These are phyloP conservation scores for Metschnikowia henanensis DNA, from an alignment of 805 yeast genomes.

Conservation along the genomic window DNA sequence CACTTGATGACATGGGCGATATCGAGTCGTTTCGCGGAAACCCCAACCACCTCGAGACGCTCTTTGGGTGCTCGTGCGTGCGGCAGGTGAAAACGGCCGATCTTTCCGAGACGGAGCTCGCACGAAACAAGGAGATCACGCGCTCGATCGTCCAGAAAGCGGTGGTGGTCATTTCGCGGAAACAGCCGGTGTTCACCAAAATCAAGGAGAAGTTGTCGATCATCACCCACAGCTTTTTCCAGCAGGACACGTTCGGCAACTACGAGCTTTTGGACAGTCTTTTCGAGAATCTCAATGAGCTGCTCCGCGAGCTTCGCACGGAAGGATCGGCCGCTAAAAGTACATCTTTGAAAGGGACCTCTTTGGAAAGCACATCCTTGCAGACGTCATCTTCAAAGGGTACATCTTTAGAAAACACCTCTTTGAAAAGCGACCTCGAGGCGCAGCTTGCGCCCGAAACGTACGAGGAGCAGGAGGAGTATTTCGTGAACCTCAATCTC, in stretches of 20 bases:
- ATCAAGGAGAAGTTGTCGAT: slow-evolving; percentile 88
- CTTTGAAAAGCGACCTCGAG: slow-evolving; percentile 1
- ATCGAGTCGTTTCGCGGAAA: slow-evolving; percentile 34
- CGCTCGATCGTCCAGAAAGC: slow-evolving; percentile 91
- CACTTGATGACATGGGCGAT: slow-evolving; percentile 46
- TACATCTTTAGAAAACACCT: too few relatives aligned
- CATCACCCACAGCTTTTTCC: slow-evolving; percentile 82
- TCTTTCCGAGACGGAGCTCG: slow-evolving; percentile 44
- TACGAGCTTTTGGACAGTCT: slow-evolving; percentile 64
- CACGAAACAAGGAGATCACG: slow-evolving; percentile 63
- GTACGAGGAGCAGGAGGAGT: slow-evolving; percentile 37
- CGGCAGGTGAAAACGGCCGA: slow-evolving; percentile 73
- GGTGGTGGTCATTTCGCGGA: slow-evolving; percentile 76
- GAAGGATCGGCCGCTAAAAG: too few relatives aligned
- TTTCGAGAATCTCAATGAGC: slow-evolving; percentile 59
- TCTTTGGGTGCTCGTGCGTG: slow-evolving; percentile 93
- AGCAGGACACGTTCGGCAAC: slow-evolving; percentile 77
- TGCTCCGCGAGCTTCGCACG: too few relatives aligned
- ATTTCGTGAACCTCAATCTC: slow-evolving; percentile 66
- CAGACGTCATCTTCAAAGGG: too few relatives aligned
- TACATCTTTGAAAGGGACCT: too few relatives aligned
- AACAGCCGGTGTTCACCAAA: slow-evolving; percentile 83
- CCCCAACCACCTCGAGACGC: slow-evolving; percentile 52
- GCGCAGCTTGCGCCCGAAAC: slow-evolving; percentile 18
- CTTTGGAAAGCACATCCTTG: too few relatives aligned